Conservation (phyloP, 345 rosid genomes). For the Psidium friedrichsthalianum region DNA sequence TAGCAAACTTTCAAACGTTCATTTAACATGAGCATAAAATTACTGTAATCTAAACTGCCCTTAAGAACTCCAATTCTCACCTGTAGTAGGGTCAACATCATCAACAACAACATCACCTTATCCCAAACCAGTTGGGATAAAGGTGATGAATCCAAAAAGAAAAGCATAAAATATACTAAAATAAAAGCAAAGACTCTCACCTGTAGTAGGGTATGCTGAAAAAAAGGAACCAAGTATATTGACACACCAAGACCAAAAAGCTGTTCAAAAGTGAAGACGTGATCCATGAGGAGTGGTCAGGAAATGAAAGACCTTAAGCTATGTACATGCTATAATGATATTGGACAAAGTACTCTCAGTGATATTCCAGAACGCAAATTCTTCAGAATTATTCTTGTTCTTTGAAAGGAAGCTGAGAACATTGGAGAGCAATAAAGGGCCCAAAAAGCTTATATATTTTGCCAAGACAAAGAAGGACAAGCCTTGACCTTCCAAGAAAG, state of each 20-base stretch:
- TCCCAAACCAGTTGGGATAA: no score
- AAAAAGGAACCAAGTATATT: slow-evolving; percentile 85
- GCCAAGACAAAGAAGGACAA: neutral
- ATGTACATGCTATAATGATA: neutral
- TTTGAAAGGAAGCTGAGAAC: neutral
- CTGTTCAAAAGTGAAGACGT: slow-evolving; percentile 26
- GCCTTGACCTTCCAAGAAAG: neutral
- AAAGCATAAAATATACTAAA: no score
- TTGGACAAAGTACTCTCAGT: neutral
- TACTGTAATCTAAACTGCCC: neutral
- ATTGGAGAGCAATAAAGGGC: neutral
- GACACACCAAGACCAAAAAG: slow-evolving; percentile 96
- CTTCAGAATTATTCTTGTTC: neutral
- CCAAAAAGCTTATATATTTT: neutral
- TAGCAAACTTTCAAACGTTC: neutral
- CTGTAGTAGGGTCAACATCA: no score
- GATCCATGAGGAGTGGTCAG: neutral
- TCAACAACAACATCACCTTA: no score
- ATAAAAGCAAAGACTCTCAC: slow-evolving; percentile 17
- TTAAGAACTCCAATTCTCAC: slow-evolving; percentile 1
- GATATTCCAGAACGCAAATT: neutral
- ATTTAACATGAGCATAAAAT: neutral
- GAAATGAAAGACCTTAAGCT: neutral
- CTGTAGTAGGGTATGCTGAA: slow-evolving; percentile 88
- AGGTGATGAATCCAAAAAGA: no score